Base-by-base conservation (phyloP, 306 rosid genomes). In the Ceratonia siliqua region DNA sequence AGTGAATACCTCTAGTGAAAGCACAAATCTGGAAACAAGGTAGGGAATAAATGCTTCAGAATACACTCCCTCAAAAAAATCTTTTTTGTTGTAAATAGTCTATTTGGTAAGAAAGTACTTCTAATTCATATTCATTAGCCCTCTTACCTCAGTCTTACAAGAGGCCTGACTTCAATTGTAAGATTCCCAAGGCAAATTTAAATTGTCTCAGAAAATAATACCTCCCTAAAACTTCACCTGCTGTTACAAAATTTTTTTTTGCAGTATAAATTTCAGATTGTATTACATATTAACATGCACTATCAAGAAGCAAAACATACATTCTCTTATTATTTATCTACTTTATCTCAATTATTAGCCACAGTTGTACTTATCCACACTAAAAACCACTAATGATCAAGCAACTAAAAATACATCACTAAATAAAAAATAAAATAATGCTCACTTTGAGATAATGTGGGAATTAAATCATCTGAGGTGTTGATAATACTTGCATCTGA, bases 401-500 rank as follows among this genome's bases (percentile, higher is more conserved):
- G 45, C 33, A 33, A 24, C 76, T 25, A 22, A 43, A 68, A 77
- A 7, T 54, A 14, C 18, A 70, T 24, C 41, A 12, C 21, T 17
- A 15, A 33, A 22, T 28, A 56, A 8, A 32, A 43, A 46, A 12
- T 35, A 76, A 42, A 38, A 70, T 75, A 77, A 15, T 52, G 28
- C 79, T 76, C 62, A 85, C 89, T 87, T 77, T 49, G 62, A 39
- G 85, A 54, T 24, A 74, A 54, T 68, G 83, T 49, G 64, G 82
- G 70, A 32, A 42, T 65, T 14, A 62, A 55, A 18, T 64, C 65
- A 64, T 66, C 72, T 33, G 83, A 65, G 43, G 74, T 25, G 24
- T 81, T 79, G 54, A 81, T 38, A 62, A 77, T 18, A 69, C 68
- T 72, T 14, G 81, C 63, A 69, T 65, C 71, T 12, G 67, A 33